Base-by-base conservation (phyloP, 2,329 filamentous ascomycete genomes). In the Claviceps sp. region DNA sequence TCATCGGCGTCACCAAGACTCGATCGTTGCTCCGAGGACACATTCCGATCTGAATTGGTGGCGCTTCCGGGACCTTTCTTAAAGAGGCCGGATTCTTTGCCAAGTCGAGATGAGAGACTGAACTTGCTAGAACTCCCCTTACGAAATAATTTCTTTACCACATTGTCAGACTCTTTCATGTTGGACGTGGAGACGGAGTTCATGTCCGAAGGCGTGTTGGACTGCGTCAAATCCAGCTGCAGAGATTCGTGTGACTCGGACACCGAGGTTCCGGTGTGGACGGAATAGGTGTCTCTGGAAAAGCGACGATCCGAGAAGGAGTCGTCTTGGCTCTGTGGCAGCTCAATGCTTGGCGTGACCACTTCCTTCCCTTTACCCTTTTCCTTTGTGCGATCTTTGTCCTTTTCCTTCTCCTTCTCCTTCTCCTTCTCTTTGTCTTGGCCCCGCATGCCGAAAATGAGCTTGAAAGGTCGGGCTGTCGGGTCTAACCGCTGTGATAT, bases 381-480 rank as follows among this genome's bases (percentile, higher is more conserved):
- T 45, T 68, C 67, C 52, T 62, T 69, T 16, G 61, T 57, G 38
- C 60, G 60, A 23, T 63, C 62, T 50, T 47, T 66, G 53, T 47
- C 62, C 36, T 50, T 54, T 22, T 61, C 65, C 42, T 51, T 65
- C 36, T 70, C 29, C 9, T 45, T 45, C 23, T 61, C 65, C 42
- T 51, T 65, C 36, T 70, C 29, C 9, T 45, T 45, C 23, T 45
- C 44, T 46, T 68, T 69, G 3, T 69, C 65, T 59, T 68, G 66
- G 64, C 55, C 67, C 55, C 59, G 68, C 9, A 45, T 50, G 16
- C 75, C 72, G 59, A 82, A 79, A 53, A 93, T 79, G 39, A 82
- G 77, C 67, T 85, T 91, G 64, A 97, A 97, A 1, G 85, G 87
- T 8, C 90, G 90, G 0, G 91, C 93, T 6, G 87, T 80, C 7